Evolutionary conservation across 2,329 filamentous ascomycete genomes (phyloP), one percentile per base, ranked within the genome.

Genomic region (Cryphonectria nitschkei): DNA sequence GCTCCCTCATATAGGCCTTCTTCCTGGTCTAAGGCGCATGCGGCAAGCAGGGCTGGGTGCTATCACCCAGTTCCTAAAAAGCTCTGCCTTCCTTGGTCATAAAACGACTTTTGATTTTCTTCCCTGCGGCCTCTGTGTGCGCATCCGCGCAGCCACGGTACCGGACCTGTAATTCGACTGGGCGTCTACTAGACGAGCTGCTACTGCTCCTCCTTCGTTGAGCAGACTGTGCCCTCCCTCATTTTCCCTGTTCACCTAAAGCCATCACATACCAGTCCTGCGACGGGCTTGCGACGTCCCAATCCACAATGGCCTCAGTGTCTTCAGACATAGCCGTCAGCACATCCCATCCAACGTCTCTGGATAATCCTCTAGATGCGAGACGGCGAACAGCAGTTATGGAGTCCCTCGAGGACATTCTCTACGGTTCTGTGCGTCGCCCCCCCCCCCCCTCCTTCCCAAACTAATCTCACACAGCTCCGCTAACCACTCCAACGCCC

Each of bases 371-470:
- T 29, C 54, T 72, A 22, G 73, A 71, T 22, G 52, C 79, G 54
- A 78, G 76, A 67, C 75, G 78, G 66, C 84, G 80, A 74, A 81
- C 83, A 8, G 83, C 84, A 41, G 79, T 82, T 13, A 81, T 85
- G 75, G 92, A 96, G 77, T 93, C 93, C 6, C 77, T 95, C 56
- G 95, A 97, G 81, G 95, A 98, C 78, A 89, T 99, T 69, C 78
- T 91, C 14, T 98, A 94, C 80, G 96, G 96, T 79, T 98, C 95
- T 71, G 89, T 95, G 82, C 80, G 90, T 82, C 72, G 43, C 43
- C 26, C 2, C 14, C 58, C 62, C 16, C 1, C 16, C 22, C 26
- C 66, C 69, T 65, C 37, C 50, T n/a, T 7, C 43, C 19, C 11
- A 26, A 26, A 26, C 41, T 2, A 37, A 13, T 26, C 29, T 52